Base-by-base conservation (phyloP, 371 early-diverging fungal species). In the Mycotypha africana region DNA sequence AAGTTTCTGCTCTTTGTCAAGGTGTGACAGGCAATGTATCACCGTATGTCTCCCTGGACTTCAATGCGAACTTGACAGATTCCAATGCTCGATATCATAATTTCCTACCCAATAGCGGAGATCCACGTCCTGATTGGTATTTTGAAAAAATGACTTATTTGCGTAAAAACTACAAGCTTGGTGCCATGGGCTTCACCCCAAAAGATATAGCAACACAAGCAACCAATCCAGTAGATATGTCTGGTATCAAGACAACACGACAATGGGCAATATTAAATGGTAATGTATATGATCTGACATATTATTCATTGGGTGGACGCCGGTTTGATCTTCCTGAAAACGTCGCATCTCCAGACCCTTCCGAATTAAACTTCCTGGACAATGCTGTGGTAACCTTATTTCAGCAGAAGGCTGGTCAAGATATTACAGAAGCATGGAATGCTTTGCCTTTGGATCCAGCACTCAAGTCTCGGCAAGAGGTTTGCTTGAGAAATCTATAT, bases 401-500 rank as follows among this genome's bases (percentile, higher is more conserved):
- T 58, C 56, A 43, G 8, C 68, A 75, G 50, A 68, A 77, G 25
- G 62, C 77, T 1, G 85, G 85, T 9, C 60, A 67, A 34, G 85
- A 86, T 60, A 75, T 85, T 42, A 72, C 85, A 16, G 59, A 70
- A 38, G 50, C 53, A 17, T 82, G 75, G 64, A 78, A 82, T 46
- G 53, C 60, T 8, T 40, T 75, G 17, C 47, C 65, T 1, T 20
- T 64, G 22, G 60, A 54, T 14, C 41, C 44, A 36, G 66, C 36
- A 15, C 56, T 52, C 47, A 70, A 55, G 24, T 38, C 30, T 16
- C 43, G 60, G 8, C 70, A 71, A 49, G 39, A 58, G 25, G 63
- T 60, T 1, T 95, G 95, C 60, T 60, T 95, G 51, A 70, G 82
- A 46, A 78, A 82, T 33, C 70, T 86, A 9, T 92, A 89, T 58